Evolutionary conservation across 2,329 filamentous ascomycete genomes (phyloP).

Genomic region (Fusarium lateritium): DNA sequence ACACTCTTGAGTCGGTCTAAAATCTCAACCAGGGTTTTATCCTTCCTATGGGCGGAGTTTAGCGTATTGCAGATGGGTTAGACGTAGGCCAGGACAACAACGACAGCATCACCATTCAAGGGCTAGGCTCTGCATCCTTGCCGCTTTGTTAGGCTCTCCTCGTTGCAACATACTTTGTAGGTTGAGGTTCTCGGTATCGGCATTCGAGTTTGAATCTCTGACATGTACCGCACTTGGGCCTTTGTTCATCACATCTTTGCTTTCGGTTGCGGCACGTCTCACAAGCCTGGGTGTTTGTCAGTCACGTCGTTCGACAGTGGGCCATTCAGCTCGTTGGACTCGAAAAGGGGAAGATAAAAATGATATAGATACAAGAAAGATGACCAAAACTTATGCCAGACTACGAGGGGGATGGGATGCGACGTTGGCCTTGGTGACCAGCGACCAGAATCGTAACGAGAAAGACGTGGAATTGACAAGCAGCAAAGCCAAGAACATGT

Average conservation of each 20-base stretch:
- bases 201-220: conserved; percentile 71
- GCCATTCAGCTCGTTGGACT: not conserved
- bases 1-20: conserved; percentile 68
- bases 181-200: conserved; percentile 71
- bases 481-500: not conserved
- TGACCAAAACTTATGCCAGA: not conserved
- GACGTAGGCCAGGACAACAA: conserved; percentile 20
- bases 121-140: conserved; percentile 22
- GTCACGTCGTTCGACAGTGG: not conserved
- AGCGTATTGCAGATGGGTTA: conserved; percentile 18
- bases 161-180: conserved; percentile 69
- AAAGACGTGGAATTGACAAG: not conserved
- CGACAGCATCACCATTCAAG: conserved; percentile 13
- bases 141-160: conserved; percentile 17
- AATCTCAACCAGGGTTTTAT: conserved; percentile 74
- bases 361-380: not conserved
- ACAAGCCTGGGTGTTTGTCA: conserved; percentile 61
- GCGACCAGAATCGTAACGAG: conserved; percentile 5
- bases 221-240: conserved; percentile 74
- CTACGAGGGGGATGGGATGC: not conserved
- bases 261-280: conserved; percentile 73
- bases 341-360: not conserved
- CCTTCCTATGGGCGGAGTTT: conserved; percentile 63
- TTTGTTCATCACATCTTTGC: conserved; percentile 74
- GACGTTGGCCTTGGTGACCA: not conserved